Evolutionary conservation across 805 yeast genomes (phyloP).

Genomic region (Yarrowia sp.): DNA sequence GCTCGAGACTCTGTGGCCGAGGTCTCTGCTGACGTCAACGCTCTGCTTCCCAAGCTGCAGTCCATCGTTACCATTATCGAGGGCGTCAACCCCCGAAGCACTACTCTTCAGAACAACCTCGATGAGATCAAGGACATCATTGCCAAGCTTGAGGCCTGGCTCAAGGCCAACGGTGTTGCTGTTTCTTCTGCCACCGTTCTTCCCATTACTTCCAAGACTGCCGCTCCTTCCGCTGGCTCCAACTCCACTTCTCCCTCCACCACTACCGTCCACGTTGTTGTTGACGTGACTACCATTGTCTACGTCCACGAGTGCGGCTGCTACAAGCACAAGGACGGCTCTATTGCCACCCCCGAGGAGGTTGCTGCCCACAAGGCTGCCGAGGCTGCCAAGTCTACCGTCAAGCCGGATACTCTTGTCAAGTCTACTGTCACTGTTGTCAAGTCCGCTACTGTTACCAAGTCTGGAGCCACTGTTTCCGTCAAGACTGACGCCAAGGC

Average conservation of each 20-base stretch:
- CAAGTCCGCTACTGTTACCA: background rate
- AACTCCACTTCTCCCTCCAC: too few relatives aligned
- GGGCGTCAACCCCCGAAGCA: background rate
- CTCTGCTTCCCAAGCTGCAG: background rate
- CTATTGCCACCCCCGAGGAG: background rate
- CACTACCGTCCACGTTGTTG: too few relatives aligned
- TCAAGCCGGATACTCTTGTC: background rate
- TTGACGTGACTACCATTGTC: background rate
- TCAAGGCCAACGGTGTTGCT: background rate
- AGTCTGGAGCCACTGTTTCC: background rate
- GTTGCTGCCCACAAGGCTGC: background rate
- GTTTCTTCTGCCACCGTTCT: background rate
- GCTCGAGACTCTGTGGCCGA: background rate
- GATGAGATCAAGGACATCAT: background rate
- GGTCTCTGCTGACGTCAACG: background rate
- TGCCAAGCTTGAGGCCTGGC: background rate
- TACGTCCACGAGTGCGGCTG: background rate
- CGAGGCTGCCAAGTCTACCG: too few relatives aligned
- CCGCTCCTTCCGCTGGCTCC: background rate
- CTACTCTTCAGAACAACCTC: background rate
- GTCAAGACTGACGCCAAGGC: too few relatives aligned
- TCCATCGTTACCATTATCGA: background rate
- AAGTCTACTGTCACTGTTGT: background rate
- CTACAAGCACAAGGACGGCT: background rate
- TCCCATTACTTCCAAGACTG: background rate